A percentile compares a stretch with the other conserved stretches of the same genome.
These are phyloP conservation scores for Cephalotrichum gorgonifer DNA, from an alignment of 2,329 filamentous ascomycete genomes.

Conservation along the genomic window DNA sequence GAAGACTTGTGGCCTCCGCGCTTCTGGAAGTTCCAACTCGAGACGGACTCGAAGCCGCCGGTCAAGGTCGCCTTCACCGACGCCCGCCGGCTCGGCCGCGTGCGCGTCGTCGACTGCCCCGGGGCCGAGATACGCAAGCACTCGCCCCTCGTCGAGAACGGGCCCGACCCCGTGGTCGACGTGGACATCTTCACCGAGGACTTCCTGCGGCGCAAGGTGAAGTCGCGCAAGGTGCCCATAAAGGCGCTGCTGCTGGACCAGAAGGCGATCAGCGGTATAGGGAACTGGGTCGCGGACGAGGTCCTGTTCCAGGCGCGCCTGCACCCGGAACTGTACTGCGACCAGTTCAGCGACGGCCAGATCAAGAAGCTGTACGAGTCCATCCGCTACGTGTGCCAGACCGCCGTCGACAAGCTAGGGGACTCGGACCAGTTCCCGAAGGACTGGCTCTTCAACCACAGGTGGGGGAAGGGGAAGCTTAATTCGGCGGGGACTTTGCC, in stretches of 20 bases:
- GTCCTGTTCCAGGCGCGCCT: conserved; percentile 80
- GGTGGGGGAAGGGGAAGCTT: conserved; percentile 86
- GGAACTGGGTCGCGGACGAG: conserved; percentile 96
- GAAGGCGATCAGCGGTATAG: conserved; percentile 78
- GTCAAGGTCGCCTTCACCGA: conserved; percentile 74
- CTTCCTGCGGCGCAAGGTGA: conserved; percentile 64
- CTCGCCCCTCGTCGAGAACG: conserved; percentile 79
- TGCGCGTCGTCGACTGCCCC: conserved; percentile 73
- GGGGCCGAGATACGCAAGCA: conserved; percentile 65
- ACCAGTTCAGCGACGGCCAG: conserved; percentile 65
- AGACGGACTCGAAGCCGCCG: conserved; percentile 43
- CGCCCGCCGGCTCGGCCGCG: conserved; percentile 63
- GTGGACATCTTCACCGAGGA: conserved; percentile 63
- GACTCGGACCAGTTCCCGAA: conserved; percentile 77
- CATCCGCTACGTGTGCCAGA: conserved; percentile 69
- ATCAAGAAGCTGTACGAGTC: conserved; percentile 61
- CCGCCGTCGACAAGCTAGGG: conserved; percentile 65
- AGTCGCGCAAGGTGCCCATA: conserved; percentile 69
- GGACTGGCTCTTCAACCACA: conserved; percentile 78
- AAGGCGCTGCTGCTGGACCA: conserved; percentile 88
- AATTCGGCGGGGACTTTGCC: conserved; percentile 62
- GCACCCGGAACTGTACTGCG: conserved; percentile 87
- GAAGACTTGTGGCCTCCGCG: conserved; percentile 72
- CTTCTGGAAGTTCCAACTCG: conserved; percentile 77
- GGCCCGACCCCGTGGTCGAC: conserved; percentile 84